Evolutionary conservation across 148 eudicot species (phyloP).

Genomic region (Cornus kousa): DNA sequence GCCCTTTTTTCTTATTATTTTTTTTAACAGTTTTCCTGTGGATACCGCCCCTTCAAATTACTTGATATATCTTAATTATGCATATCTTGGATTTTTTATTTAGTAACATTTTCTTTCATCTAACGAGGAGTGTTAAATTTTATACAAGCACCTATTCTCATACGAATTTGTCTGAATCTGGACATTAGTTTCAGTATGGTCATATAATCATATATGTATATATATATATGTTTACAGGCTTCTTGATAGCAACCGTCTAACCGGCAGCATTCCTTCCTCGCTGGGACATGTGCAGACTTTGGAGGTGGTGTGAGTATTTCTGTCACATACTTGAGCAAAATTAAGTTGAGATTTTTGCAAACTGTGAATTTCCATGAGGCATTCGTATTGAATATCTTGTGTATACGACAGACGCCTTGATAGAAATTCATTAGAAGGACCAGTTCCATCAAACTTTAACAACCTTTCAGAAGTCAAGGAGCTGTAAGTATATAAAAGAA

Average conservation of each 20-base stretch:
- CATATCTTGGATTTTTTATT: neutral
- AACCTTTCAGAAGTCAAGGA: slow-evolving; percentile 49
- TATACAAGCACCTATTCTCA: neutral
- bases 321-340: neutral
- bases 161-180: neutral
- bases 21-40: too few relatives aligned
- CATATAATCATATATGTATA: neutral
- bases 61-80: neutral
- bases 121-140: neutral
- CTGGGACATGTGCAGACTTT: slow-evolving; percentile 45
- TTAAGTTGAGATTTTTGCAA: neutral
- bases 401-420: slow-evolving; percentile 56
- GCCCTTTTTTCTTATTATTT: too few relatives aligned
- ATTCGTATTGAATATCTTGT: neutral
- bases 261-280: slow-evolving; percentile 55
- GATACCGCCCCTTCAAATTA: neutral
- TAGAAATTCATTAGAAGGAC: slow-evolving; percentile 47
- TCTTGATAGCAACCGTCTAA: slow-evolving; percentile 55
- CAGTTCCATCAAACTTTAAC: slow-evolving; percentile 56
- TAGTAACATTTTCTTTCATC: neutral
- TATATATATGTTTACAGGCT: slow-evolving; percentile 36
- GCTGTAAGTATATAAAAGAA: slow-evolving; percentile 38
- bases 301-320: slow-evolving; percentile 61
- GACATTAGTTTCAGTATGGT: neutral
- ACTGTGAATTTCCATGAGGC: neutral